Base-by-base conservation (phyloP, 768 basidiomycete genomes). In the Cantharellus cinnabarinus region DNA sequence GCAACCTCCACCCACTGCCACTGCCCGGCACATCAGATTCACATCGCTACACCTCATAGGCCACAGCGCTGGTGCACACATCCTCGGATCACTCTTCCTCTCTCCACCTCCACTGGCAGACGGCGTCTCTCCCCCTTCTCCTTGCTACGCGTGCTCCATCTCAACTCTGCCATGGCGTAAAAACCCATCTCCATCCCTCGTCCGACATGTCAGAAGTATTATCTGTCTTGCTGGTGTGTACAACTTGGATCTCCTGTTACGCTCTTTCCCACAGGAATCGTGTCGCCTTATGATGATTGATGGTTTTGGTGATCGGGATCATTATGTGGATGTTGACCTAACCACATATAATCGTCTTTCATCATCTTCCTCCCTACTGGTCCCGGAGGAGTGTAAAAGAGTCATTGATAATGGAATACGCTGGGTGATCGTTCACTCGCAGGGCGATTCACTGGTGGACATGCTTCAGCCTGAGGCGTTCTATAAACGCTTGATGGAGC, bases 1-100 rank as follows among this genome's bases (percentile, higher is more conserved):
- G 20, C 20, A 29, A 29, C 20, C 20, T 29, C 20, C 20, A 29
- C 20, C 20, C 20, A 29, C 20, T 29, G 20, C 20, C 20, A 29
- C 20, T 29, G 20, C 20, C 20, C 20, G 20, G 20, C 20, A 29
- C 20, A 29, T 29, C 20, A 29, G 20, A 29, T 29, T 29, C 20
- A 29, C 20, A 29, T 29, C 20, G 20, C 20, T 29, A 29, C 20
- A 29, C 20, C 20, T 29, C 50, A 71, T 86, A 35, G 86, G 85
- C 7, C 88, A 89, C 68, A 87, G 85, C 68, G 86, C 84, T 70
- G 75, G 82, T 61, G 84, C 87, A 1, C 88, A 90, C 68, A 89
- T 89, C 75, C 70, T 89, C 5, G 69, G 77, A 50, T 77, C 80
- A 60, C 77, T 89, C 39, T 76, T 88, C 20, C 20, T 29, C 20